These are phyloP conservation scores for Murraya paniculata DNA, from an alignment of 345 rosid species.

Conservation along the genomic window DNA sequence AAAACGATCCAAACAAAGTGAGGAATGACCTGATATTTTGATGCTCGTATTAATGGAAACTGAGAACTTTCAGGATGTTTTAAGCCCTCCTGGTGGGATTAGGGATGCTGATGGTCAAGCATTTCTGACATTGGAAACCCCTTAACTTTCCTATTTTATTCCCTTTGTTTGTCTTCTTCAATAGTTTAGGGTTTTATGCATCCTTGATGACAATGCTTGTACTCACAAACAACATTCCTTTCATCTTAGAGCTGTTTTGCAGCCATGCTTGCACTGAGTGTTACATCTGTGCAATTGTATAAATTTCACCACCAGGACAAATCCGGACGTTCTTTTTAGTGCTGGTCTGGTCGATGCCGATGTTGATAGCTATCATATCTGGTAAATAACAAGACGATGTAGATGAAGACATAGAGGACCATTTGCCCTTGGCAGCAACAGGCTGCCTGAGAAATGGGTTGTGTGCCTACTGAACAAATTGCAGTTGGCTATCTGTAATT, in stretches of 20 bases:
- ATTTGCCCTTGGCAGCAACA: neutral
- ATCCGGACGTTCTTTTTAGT: neutral
- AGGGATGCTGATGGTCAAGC: neutral
- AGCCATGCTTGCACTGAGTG: neutral
- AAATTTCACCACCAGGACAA: neutral
- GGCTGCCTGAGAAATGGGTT: neutral
- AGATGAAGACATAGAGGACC: neutral
- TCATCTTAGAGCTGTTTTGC: neutral
- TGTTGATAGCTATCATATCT: neutral
- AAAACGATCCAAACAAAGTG: neutral
- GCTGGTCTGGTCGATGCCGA: neutral
- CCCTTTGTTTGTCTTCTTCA: neutral
- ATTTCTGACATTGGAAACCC: neutral
- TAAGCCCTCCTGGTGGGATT: neutral
- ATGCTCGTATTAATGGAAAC: neutral
- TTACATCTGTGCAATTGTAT: neutral
- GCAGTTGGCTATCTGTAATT: neutral
- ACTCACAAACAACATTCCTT: neutral
- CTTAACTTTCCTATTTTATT: neutral
- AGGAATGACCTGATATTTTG: neutral
- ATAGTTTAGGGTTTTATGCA: neutral
- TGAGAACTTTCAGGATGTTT: neutral
- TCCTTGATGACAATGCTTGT: neutral
- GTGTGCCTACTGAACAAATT: neutral
- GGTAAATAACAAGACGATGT: neutral